phyloP scores from a whole-genome alignment of 768 basidiomycete genomes.

The Leccinum boreale region DNA sequence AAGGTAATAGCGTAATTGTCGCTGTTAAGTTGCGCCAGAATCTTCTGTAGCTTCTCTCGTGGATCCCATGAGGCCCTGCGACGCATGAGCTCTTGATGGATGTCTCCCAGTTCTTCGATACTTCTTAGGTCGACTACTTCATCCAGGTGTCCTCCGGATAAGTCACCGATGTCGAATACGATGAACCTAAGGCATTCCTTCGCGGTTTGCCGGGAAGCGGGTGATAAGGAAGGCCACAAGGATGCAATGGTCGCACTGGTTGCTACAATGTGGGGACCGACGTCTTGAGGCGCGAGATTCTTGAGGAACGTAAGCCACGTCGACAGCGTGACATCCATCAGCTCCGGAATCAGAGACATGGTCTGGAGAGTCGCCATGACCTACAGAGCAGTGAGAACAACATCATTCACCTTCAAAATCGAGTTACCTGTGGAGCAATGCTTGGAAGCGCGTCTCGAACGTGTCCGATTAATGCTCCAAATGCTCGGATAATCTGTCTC shows the following conservation, averaged over 20 bases:
- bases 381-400: conserved; percentile 39
- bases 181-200: conserved; percentile 64
- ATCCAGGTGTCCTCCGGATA: conserved; percentile 55
- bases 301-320: conserved; percentile 80
- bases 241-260: conserved; percentile 83
- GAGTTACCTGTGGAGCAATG: conserved; percentile 81
- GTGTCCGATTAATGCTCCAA: conserved; percentile 67
- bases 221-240: conserved; percentile 66
- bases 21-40: conserved; percentile 70
- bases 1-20: conserved; percentile 78
- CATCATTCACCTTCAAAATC: not conserved
- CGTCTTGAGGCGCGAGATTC: conserved; percentile 61
- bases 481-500: conserved; percentile 71
- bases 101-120: conserved; percentile 59
- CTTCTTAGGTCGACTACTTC: conserved; percentile 78
- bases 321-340: conserved; percentile 74
- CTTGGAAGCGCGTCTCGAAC: conserved; percentile 70
- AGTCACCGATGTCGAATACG: conserved; percentile 56
- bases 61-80: conserved; percentile 51
- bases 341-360: conserved; percentile 68
- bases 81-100: conserved; percentile 40
- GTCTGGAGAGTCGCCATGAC: conserved; percentile 96
- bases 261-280: conserved; percentile 81
- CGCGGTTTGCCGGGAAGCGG: conserved; percentile 50
- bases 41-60: conserved; percentile 52